Evolutionary conservation across 345 rosid genomes (phyloP).

Genomic region (Conringia planisiliqua): DNA sequence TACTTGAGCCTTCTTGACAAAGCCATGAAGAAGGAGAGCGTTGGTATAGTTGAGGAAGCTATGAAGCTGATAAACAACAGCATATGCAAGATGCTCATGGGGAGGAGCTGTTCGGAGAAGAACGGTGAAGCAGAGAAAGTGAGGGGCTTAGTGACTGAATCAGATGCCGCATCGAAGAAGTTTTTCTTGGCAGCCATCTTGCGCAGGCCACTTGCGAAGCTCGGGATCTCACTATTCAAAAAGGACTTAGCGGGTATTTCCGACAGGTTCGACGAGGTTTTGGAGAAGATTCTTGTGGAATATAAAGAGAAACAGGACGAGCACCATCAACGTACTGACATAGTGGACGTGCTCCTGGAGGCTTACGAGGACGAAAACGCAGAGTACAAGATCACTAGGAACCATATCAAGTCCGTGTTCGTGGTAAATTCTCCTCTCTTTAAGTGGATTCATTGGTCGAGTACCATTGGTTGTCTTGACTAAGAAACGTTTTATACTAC

Average conservation of each 20-base stretch:
- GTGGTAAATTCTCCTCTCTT: constrained; percentile 36
- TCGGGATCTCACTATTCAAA: constrained; percentile 28
- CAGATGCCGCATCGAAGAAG: neutral
- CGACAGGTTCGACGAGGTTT: constrained; percentile 38
- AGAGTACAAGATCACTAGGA: constrained; percentile 53
- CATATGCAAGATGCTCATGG: constrained; percentile 38
- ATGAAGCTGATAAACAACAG: neutral
- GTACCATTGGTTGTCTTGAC: neutral
- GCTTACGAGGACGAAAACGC: constrained; percentile 50
- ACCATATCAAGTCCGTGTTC: constrained; percentile 56
- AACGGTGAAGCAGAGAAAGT: neutral
- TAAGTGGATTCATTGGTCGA: neutral
- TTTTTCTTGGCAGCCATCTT: neutral
- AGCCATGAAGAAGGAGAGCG: neutral
- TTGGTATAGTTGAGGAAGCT: neutral
- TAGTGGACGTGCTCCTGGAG: constrained; percentile 42
- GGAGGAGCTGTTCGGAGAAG: constrained; percentile 12
- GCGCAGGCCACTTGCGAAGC: neutral
- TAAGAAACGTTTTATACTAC: neutral
- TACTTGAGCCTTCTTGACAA: neutral
- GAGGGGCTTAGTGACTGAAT: neutral
- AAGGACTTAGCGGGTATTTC: constrained; percentile 43
- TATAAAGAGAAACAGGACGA: constrained; percentile 34
- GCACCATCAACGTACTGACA: constrained; percentile 6
- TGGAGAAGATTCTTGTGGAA: constrained; percentile 57